phyloP scores from a whole-genome alignment of 805 yeast species.

The Blastobotrys americana region DNA sequence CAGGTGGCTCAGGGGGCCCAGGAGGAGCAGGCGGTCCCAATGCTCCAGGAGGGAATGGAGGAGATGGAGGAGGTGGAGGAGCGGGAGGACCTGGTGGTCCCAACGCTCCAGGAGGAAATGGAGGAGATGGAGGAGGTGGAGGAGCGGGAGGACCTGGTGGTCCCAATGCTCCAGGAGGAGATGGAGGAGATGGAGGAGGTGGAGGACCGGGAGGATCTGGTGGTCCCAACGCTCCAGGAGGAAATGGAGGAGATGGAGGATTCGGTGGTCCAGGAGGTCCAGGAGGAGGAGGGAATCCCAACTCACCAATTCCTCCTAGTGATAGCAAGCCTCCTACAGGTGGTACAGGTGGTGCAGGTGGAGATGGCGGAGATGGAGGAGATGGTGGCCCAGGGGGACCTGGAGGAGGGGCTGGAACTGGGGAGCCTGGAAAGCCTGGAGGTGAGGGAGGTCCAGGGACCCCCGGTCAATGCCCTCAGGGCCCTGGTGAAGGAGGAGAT shows the following conservation, averaged over 20 bases:
- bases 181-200: constrained; percentile 4
- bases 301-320: constrained; percentile 9
- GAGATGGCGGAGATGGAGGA: constrained; percentile 6
- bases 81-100: constrained; percentile 6
- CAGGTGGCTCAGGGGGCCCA: constrained; percentile 2
- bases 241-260: constrained; percentile 2
- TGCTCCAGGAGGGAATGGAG: constrained; percentile 1
- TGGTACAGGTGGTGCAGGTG: constrained; percentile 7
- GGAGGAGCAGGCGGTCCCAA: constrained; percentile 7
- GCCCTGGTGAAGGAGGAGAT: background rate
- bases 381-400: constrained; percentile 1
- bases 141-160: constrained; percentile 3
- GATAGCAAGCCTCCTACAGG: constrained; percentile 1
- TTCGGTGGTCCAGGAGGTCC: constrained; percentile 7
- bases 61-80: constrained; percentile 5
- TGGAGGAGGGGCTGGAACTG: constrained; percentile 9
- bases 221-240: constrained; percentile 3
- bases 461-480: background rate
- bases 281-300: constrained; percentile 3
- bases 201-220: constrained; percentile 5
- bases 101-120: constrained; percentile 9
- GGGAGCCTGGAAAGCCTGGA: constrained; percentile 11
- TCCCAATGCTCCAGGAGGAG: background rate
- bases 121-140: constrained; percentile 6
- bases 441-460: constrained; percentile 8